Evolutionary conservation across 2,329 filamentous ascomycete genomes (phyloP).

Genomic region (Sporothrix inflata): DNA sequence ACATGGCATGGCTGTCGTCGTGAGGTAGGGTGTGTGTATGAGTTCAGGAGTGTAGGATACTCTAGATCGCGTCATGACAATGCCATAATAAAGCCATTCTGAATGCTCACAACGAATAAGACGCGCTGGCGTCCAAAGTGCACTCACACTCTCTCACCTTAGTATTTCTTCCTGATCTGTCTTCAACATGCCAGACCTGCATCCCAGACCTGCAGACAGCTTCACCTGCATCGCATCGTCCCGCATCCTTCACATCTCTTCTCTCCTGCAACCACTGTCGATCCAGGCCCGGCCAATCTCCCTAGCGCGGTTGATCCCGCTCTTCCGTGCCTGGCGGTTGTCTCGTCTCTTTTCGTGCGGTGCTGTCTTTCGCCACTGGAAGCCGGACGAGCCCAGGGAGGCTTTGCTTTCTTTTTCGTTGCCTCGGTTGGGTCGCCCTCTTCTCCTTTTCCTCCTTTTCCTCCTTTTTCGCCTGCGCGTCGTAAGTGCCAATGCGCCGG

Average conservation of each 20-base stretch:
- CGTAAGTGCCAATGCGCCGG: neutral
- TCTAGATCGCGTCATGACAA: neutral
- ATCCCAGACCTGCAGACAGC: neutral
- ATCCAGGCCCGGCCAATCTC: conserved; percentile 6
- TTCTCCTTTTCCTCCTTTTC: neutral
- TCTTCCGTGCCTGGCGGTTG: neutral
- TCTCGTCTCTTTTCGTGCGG: neutral
- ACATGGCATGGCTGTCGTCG: conserved; percentile 28
- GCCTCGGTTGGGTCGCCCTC: neutral
- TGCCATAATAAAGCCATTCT: neutral
- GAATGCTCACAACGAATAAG: neutral
- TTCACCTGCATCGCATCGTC: neutral
- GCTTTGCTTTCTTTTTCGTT: neutral
- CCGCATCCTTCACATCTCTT: neutral
- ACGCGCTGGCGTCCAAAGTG: neutral
- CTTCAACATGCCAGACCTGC: conserved; percentile 13
- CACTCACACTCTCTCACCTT: neutral
- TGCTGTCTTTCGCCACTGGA: neutral
- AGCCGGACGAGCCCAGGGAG: neutral
- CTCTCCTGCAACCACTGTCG: conserved; percentile 20
- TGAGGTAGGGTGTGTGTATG: neutral
- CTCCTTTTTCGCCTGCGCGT: neutral
- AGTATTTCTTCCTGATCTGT: neutral
- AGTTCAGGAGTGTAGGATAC: too few relatives aligned
- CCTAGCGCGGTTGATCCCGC: conserved; percentile 23